These are phyloP conservation scores for Clathrospora elynae DNA, from an alignment of 2,329 filamentous ascomycete genomes.

Conservation along the genomic window DNA sequence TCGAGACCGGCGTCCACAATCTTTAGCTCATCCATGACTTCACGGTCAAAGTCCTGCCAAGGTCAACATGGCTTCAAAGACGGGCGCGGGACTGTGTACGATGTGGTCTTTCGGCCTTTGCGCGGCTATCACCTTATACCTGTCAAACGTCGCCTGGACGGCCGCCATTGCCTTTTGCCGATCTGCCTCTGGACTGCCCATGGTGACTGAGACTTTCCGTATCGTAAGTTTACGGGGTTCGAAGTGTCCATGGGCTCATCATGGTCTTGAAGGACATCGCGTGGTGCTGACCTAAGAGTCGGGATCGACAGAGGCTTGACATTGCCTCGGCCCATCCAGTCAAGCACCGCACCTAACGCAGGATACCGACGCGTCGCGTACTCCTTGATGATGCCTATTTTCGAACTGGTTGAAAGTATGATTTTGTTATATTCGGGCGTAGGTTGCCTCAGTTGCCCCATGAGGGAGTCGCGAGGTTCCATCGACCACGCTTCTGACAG, in stretches of 20 bases:
- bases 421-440: conserved; percentile 4
- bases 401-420: conserved; percentile 12
- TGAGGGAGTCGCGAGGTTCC: conserved; percentile 17
- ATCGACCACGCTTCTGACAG: conserved; percentile 16
- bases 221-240: neutral
- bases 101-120: conserved; percentile 40
- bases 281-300: neutral
- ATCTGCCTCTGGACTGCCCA: conserved; percentile 31
- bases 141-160: conserved; percentile 46
- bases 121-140: conserved; percentile 42
- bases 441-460: conserved; percentile 17
- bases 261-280: neutral
- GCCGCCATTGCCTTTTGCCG: conserved; percentile 44
- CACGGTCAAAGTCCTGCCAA: conserved; percentile 44
- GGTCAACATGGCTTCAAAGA: conserved; percentile 4
- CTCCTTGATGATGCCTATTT: conserved; percentile 2
- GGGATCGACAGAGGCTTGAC: conserved; percentile 9
- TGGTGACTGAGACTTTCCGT: conserved; percentile 20
- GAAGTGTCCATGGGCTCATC: neutral
- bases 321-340: conserved; percentile 14
- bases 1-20: conserved; percentile 45
- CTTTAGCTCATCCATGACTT: conserved; percentile 47
- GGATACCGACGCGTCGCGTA: conserved; percentile 12
- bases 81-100: conserved; percentile 19
- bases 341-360: conserved; percentile 2